phyloP scores from a whole-genome alignment of 2,329 filamentous ascomycete species.

The Neonectria sp. region DNA sequence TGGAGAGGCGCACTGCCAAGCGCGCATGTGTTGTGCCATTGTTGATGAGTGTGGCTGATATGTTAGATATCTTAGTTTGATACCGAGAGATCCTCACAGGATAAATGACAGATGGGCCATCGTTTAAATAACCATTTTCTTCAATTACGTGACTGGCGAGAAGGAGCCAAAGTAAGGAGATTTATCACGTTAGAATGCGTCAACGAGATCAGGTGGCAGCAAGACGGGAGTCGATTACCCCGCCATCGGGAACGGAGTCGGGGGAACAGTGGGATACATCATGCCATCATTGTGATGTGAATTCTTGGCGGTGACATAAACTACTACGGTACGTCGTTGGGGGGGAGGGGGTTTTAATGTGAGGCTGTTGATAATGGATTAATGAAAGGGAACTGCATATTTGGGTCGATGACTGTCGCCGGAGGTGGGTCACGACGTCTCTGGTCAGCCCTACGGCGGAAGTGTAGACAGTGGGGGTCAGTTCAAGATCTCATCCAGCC shows the following conservation, averaged over 20 bases:
- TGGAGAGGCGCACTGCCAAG: constrained; percentile 47
- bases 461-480: too few relatives aligned
- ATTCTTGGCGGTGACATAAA: background rate
- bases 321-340: background rate
- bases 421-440: too few relatives aligned
- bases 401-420: background rate
- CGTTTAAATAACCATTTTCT: background rate
- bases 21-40: constrained; percentile 46
- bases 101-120: background rate
- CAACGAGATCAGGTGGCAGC: background rate
- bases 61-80: background rate
- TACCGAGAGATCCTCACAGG: too few relatives aligned
- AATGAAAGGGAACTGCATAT: background rate
- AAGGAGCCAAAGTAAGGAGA: background rate
- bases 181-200: constrained; percentile 28
- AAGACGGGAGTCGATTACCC: constrained; percentile 8
- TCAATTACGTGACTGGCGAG: background rate
- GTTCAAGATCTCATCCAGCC: too few relatives aligned
- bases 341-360: background rate
- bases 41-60: background rate
- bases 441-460: too few relatives aligned
- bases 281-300: background rate
- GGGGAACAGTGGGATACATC: background rate
- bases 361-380: background rate
- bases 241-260: constrained; percentile 23